Evolutionary conservation across 352 stramenopile genomes (phyloP), one percentile per base, ranked within the genome.

Genomic region (Aphanomyces euteiches): DNA sequence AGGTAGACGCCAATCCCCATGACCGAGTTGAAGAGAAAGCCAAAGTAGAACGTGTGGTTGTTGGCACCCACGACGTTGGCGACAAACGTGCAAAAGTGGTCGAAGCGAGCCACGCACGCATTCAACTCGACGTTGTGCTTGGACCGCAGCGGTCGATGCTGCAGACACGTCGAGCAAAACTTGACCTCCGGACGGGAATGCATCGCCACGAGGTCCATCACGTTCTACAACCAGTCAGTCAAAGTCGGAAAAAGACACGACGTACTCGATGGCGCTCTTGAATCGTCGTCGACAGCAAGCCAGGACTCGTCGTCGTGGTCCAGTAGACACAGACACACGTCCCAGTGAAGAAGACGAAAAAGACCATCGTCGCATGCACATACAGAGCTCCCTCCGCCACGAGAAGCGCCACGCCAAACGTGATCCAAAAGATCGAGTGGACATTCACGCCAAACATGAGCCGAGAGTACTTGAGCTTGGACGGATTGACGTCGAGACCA

Each of bases 41-140:
- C 73, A 43, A 98, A 78, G 74, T 99, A 99, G 56, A 80, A 91
- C 50, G 82, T 73, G 80, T 99, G 93, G 82, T 99, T 99, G 39
- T 89, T 79, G 47, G 90, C 82, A 8, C 96, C 97, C 56, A 99
- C 90, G 69, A 93, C 98, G 81, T 96, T 98, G 50, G 90, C 87
- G 41, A 90, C 85, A 64, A 92, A 95, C 10, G 87, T 85, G 34
- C 87, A 95, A 66, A 93, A 92, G 72, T 95, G 87, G 67, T 95
- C 87, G 60, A 92, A 95, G 71, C 81, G 85, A 40, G 86, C 82
- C 63, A 95, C 87, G 74, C 87, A 95, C n/a, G 77, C 78, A 67
- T 90, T 88, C 47, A 88, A 73, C 69, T 93, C 85, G 4, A 84
- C 83, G 54, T 84, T 89, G 73, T 93, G 85, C 66, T 93, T 93